Base-by-base conservation (phyloP, 2,329 filamentous ascomycete species). In the Aciculosporium take region DNA sequence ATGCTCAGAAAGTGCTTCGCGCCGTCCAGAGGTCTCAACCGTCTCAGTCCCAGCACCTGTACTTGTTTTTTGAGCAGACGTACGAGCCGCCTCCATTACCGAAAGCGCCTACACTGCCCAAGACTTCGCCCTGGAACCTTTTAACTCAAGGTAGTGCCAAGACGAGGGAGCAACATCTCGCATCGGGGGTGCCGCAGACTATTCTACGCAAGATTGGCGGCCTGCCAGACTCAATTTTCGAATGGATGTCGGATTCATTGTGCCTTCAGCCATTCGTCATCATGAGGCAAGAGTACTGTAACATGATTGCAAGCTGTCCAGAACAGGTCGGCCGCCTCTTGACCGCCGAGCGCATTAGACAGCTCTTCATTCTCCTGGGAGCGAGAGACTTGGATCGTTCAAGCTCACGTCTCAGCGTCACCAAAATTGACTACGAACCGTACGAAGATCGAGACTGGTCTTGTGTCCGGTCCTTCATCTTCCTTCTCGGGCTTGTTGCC, bases 191-290 rank as follows among this genome's bases (percentile, higher is more conserved):
- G 42, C 67, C 78, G 1, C 68, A 73, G 42, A 68, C 73, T 34
- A 62, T 79, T 12, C 38, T 61, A 4, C 40, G 36, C 5, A 54
- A 54, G 35, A 48, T 43, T 1, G 50, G 50, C 10, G 48, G 46
- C 7, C 54, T 86, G 10, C 75, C 81, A 0, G 74, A 84, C 45
- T 70, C 80, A 41, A 53, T 86, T 1, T 68, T 84, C 38, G 51
- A 69, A 13, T 88, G 83, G 82, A 63, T 85, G 3, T 53, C 82
- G 5, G 61, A 72, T 38, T 70, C 79, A 59, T 61, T 79, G 18
- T 73, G 70, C 41, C 54, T 63, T 2, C 76, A 83, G 50, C 59
- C 62, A 31, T 69, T 71, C 25, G 61, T 67, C 32, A 65, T 73
- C 34, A 55, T 84, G 32, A 69, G 76, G 38, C 57, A 67, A 41